Evolutionary conservation across 2,329 filamentous ascomycete genomes (phyloP), one percentile per base, ranked within the genome.

Genomic region (Chaetomium sp.): DNA sequence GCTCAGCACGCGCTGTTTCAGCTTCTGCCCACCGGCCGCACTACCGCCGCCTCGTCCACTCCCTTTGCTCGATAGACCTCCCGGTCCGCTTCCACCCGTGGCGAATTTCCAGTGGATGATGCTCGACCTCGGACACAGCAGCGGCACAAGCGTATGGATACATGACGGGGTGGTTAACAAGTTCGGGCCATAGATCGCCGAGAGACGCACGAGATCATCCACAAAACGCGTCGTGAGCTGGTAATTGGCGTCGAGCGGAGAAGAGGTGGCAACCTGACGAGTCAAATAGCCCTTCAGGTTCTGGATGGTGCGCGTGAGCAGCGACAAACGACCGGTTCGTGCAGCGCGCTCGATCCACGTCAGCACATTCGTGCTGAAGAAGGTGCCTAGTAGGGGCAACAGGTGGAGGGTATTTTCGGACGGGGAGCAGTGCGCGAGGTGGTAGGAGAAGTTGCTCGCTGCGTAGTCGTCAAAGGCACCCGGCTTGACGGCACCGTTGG

Each of bases 341-440:
- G 65, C 63, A 4, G 62, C 61, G 27, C 51, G 60, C 56, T 73
- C 71, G 42, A 73, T 69, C 71, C 71, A 73, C 8, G 66, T 66
- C 9, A 73, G 62, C 3, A 73, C 52, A 53, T 71, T 72, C 32
- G 63, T 59, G 11, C 62, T 64, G 6, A 71, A 49, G 55, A 73
- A 72, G 9, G 53, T 54, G 9, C 61, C 59, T 6, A 70, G 52
- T 45, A 67, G 61, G 2, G 56, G 42, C 6, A 71, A 61, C 8
- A 59, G 54, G 8, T 50, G 38, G 32, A 59, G 49, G 10, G 57
- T 59, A 3, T 47, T 44, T 9, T 59, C 57, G 0, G 65, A 49
- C 2, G 60, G 65, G 14, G 57, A 42, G 7, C 59, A 64, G 41
- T 57, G 65, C 8, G 66, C 62, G 8, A 74, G 62, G 52, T 74